Percentiles rank a stretch among this genome's conserved stretches.
Conservation (phyloP, 352 stramenopile species). For the Sclerospora graminicola region DNA sequence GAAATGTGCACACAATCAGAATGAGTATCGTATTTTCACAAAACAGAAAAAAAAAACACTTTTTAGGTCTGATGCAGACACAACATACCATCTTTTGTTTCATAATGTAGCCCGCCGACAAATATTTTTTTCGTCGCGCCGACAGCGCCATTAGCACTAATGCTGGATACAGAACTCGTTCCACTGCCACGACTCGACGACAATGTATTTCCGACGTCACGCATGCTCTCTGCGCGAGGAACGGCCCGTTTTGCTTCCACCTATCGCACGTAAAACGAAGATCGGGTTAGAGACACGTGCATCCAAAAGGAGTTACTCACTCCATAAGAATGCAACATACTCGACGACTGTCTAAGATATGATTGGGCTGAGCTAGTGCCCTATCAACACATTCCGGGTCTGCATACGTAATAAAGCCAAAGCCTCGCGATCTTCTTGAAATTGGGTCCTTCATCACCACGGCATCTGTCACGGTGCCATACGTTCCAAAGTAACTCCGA, state of each 20-base stretch:
- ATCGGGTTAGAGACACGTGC: slow-evolving; percentile 3
- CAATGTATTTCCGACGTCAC: slow-evolving; percentile 40
- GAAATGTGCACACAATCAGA: background rate
- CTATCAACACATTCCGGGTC: slow-evolving; percentile 82
- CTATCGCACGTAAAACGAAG: slow-evolving; percentile 22
- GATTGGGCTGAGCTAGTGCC: slow-evolving; percentile 81
- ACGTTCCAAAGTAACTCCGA: slow-evolving; percentile 83
- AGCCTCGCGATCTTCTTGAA: slow-evolving; percentile 82
- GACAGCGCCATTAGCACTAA: slow-evolving; percentile 40
- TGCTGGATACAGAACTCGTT: slow-evolving; percentile 42
- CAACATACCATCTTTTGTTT: slow-evolving; percentile 85
- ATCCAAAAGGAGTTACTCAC: background rate
- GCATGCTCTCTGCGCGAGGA: slow-evolving; percentile 73
- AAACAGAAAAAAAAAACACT: background rate
- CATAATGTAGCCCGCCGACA: slow-evolving; percentile 88
- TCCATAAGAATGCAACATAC: slow-evolving; percentile 25
- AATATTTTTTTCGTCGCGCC: slow-evolving; percentile 89
- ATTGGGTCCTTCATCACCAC: slow-evolving; percentile 92
- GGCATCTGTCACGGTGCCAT: slow-evolving; percentile 83
- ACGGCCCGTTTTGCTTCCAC: slow-evolving; percentile 89
- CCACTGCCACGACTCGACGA: slow-evolving; percentile 42
- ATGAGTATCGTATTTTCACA: background rate
- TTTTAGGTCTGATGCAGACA: background rate
- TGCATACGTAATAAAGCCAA: slow-evolving; percentile 92
- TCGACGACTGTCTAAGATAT: slow-evolving; percentile 84